Percentiles rank a stretch among this genome's conserved stretches.
Conservation (phyloP, 371 early-diverging fungal genomes). For the Mortierella sp. region DNA sequence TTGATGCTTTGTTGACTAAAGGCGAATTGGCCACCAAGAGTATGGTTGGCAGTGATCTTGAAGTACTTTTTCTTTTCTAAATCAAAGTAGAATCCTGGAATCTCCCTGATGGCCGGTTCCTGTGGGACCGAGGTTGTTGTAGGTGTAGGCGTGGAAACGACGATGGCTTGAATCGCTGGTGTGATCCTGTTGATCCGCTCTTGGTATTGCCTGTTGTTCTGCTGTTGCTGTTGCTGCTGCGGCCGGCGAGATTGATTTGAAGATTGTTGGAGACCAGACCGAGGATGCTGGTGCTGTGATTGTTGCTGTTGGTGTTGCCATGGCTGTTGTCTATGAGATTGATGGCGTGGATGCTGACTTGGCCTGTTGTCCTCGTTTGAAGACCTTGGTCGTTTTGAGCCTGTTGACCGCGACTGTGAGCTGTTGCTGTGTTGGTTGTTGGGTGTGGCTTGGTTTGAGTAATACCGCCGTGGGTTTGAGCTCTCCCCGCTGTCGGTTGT, state of each 20-base stretch:
- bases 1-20: conserved; percentile 54
- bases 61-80: conserved; percentile 65
- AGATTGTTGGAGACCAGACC: neutral
- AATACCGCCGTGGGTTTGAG: neutral
- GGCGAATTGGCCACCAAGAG: conserved; percentile 46
- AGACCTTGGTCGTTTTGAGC: neutral
- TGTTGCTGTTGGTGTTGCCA: neutral
- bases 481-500: neutral
- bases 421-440: neutral
- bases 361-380: neutral
- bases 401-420: neutral
- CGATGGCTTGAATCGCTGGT: neutral
- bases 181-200: neutral
- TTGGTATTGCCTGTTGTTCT: neutral
- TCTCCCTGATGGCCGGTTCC: conserved; percentile 46
- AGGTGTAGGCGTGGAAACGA: neutral
- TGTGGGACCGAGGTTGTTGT: neutral
- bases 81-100: conserved; percentile 72
- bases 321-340: neutral
- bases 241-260: neutral
- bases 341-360: neutral
- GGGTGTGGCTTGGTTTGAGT: neutral
- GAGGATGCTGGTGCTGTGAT: neutral
- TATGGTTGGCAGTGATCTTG: conserved; percentile 59
- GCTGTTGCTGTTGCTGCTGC: neutral